A percentile compares a stretch with the other conserved stretches of the same genome.
Evolutionary conservation across 2,329 filamentous ascomycete species (phyloP).

Genomic region (Colletotrichum lini): DNA sequence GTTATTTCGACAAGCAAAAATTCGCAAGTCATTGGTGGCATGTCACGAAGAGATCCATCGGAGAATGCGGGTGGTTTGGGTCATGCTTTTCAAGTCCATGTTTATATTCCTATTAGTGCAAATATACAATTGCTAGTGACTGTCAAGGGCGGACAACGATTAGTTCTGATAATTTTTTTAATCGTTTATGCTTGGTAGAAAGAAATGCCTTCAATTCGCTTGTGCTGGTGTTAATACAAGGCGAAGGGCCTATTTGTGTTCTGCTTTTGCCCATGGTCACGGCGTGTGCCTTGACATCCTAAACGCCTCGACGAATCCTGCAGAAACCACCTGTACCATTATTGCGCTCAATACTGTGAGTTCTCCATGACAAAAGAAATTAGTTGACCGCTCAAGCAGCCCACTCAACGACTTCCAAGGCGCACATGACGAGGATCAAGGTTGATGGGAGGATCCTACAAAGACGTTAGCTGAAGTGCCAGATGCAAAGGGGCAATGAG

Average conservation of each 20-base stretch:
- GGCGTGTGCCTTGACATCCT: not conserved
- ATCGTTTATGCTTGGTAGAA: not conserved
- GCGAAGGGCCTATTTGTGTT: constrained; percentile 5
- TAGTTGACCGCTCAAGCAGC: constrained; percentile 58
- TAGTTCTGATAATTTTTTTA: not conserved
- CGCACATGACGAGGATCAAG: constrained; percentile 89
- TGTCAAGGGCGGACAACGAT: not conserved
- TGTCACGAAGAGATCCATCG: too few relatives aligned
- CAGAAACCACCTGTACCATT: constrained; percentile 2
- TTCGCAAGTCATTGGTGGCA: too few relatives aligned
- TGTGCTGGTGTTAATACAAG: constrained; percentile 8
- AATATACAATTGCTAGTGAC: constrained; percentile 1
- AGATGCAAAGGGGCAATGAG: not conserved
- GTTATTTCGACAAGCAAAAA: not conserved
- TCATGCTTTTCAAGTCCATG: not conserved
- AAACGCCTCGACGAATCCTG: constrained; percentile 5
- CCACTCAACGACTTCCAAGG: constrained; percentile 94
- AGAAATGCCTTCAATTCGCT: not conserved
- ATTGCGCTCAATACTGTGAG: not conserved
- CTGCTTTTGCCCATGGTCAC: constrained; percentile 8
- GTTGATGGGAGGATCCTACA: constrained; percentile 92
- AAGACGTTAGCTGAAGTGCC: constrained; percentile 41
- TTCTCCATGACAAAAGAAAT: constrained; percentile 18
- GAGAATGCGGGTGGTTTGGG: not conserved
- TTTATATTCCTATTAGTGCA: constrained; percentile 1